phyloP scores from a whole-genome alignment of 108 stramenopile species.

The Craspedostauros australis region DNA sequence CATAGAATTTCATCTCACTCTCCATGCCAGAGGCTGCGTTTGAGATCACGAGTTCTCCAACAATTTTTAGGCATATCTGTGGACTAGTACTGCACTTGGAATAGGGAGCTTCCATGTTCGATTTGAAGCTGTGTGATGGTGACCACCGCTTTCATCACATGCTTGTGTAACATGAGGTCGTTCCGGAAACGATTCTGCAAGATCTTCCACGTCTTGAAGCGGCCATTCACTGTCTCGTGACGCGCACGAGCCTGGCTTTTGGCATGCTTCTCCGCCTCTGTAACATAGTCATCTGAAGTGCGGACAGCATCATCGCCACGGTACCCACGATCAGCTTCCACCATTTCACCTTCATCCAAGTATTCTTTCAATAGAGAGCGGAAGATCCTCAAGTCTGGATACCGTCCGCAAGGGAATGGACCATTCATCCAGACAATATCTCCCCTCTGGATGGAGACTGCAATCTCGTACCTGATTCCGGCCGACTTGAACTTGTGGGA shows the following conservation, averaged over 20 bases:
- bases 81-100: too few relatives aligned
- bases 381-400: constrained; percentile 10
- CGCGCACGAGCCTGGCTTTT: neutral
- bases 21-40: too few relatives aligned
- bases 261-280: neutral
- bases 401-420: constrained; percentile 10
- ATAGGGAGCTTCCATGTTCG: too few relatives aligned
- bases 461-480: constrained; percentile 18
- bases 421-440: constrained; percentile 24
- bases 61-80: too few relatives aligned
- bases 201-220: constrained; percentile 19
- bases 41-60: too few relatives aligned
- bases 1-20: too few relatives aligned
- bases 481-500: constrained; percentile 19
- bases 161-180: neutral
- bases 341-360: constrained; percentile 4
- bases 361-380: neutral
- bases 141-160: neutral
- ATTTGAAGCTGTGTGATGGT: constrained; percentile 2
- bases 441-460: constrained; percentile 15
- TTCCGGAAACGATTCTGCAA: constrained; percentile 1
- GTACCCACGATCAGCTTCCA: constrained; percentile 18
- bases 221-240: constrained; percentile 19
- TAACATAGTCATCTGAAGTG: too few relatives aligned
- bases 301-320: neutral